Base-by-base conservation (phyloP, 1,139 yeast genomes). In the Starmera stellimalicola region DNA sequence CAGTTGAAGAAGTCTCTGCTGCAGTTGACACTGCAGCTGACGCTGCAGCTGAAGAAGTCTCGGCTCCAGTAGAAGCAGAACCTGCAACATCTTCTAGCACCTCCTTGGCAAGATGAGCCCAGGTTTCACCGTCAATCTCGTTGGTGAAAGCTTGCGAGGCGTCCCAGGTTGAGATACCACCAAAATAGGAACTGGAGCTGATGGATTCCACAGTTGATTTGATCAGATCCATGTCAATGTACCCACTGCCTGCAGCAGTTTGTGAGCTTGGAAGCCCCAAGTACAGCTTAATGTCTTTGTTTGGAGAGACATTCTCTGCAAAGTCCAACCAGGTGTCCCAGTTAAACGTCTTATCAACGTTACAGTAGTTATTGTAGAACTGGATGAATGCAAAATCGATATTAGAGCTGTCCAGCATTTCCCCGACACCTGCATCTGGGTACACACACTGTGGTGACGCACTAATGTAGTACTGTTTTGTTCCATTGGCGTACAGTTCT, bases 371-470 rank as follows among this genome's bases (percentile, higher is more conserved):
- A 69, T 88, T 88, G 70, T 88, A 88, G 63, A 88, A 88, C 64
- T 88, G 97, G 48, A 88, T 73, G 51, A 83, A 85, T 3, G 91
- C 91, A 58, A 80, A 85, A 59, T 88, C 97, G 43, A 88, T 63
- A 29, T 72, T 65, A 16, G 82, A 73, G 26, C 69, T 60, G 17
- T 63, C 62, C 46, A 88, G 58, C 26, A 81, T 60, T 35, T 75
- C 73, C 41, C 94, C 94, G 29, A 81, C 76, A 29, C 82, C 74
- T 7, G 79, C 85, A 62, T 88, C 97, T 16, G 96, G 97, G 54
- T 77, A 83, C 15, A 79, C 82, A 63, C 97, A 88, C 63, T 88
- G 97, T 18, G 97, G 97, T 43, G 97, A 94, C 42, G 95, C 95
- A 34, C 94, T 74, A 32, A 88, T 63, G 56, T 82, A 87, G 61